These are phyloP conservation scores for Cetradonia linearis DNA, from an alignment of 495 filamentous ascomycete genomes.

Conservation along the genomic window DNA sequence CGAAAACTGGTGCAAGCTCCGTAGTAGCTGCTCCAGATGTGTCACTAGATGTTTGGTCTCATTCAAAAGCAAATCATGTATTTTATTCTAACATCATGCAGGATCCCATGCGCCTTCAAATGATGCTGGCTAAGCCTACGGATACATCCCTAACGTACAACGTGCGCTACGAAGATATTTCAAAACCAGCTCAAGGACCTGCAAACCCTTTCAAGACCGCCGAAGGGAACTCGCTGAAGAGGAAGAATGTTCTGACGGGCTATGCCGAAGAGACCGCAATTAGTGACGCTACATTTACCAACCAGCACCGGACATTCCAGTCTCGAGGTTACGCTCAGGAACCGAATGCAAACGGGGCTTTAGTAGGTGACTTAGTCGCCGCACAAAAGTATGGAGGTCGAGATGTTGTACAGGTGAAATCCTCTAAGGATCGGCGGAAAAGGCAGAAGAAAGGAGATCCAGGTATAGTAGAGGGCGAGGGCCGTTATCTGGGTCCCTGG, in stretches of 20 bases:
- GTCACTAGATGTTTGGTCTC: slow-evolving; percentile 54
- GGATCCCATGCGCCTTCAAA: slow-evolving; percentile 47
- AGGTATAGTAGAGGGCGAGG: slow-evolving; percentile 71
- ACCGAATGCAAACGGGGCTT: slow-evolving; percentile 40
- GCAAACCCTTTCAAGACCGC: slow-evolving; percentile 67
- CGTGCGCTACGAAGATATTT: slow-evolving; percentile 63
- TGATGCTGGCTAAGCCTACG: slow-evolving; percentile 47
- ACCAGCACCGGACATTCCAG: slow-evolving; percentile 69
- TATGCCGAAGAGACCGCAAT: slow-evolving; percentile 79
- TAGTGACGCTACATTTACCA: slow-evolving; percentile 78
- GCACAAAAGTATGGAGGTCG: slow-evolving; percentile 43
- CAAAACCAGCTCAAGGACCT: slow-evolving; percentile 59
- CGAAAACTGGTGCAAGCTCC: slow-evolving; percentile 30
- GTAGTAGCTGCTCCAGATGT: slow-evolving; percentile 49
- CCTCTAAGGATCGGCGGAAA: slow-evolving; percentile 59
- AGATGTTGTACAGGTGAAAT: slow-evolving; percentile 48
- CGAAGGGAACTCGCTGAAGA: slow-evolving; percentile 53
- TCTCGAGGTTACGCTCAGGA: slow-evolving; percentile 50
- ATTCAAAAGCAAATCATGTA: slow-evolving; percentile 2
- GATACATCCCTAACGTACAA: slow-evolving; percentile 47
- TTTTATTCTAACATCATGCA: slow-evolving; percentile 29
- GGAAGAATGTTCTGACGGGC: slow-evolving; percentile 87
- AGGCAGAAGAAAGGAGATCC: slow-evolving; percentile 77
- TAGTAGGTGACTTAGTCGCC: slow-evolving; percentile 45
- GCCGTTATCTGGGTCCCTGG: slow-evolving; percentile 89